Base-by-base conservation (phyloP, 2,329 filamentous ascomycete species). In the Biscogniauxia marginata region DNA sequence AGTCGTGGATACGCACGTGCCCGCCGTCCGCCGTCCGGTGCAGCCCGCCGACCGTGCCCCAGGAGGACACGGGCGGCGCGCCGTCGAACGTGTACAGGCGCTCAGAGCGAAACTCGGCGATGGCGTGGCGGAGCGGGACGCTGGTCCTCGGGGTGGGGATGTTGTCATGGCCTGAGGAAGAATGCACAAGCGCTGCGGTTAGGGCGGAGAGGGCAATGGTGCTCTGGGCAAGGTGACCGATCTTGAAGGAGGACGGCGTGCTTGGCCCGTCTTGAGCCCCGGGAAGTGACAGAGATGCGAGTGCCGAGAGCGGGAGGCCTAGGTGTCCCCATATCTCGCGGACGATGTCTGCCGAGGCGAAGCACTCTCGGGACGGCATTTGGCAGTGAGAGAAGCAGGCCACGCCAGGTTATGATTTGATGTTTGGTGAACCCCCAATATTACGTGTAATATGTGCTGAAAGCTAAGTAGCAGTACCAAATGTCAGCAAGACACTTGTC, bases 1-100 rank as follows among this genome's bases (percentile, higher is more conserved):
- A 66, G 53, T 84, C 82, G 58, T 86, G 83, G 47, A 85, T 76
- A 2, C 82, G 75, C 2, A 85, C 75, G 50, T 80, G 71, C 1
- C n/a, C n/a, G n/a, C 81, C 82, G 56, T 84, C 81, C 0, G 67
- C 66, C 0, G 81, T 77, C 52, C 71, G 72, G 62, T 85, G 77
- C 0, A 84, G 62, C 0, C 82, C 83, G 2, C 81, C 79, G 3
- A 85, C 74, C 0, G 73, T 67, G 0, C 75, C 76, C 70, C 74
- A 78, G 0, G 69, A 51, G 0, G 72, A 68, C 0, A 67, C 62
- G 0, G 68, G 24, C 1, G 70, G 64, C n/a, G 70, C 65, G 3
- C 72, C 74, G 21, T 77, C 65, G 3, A 85, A 65, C 0, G 67
- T 68, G 54, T 81, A 81, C 1, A 84, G 66, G 1, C 75, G 67